Evolutionary conservation across 202 grass and related monocot species (phyloP), one percentile per base, ranked within the genome.

Genomic region (Sporobolus alterniflorus): DNA sequence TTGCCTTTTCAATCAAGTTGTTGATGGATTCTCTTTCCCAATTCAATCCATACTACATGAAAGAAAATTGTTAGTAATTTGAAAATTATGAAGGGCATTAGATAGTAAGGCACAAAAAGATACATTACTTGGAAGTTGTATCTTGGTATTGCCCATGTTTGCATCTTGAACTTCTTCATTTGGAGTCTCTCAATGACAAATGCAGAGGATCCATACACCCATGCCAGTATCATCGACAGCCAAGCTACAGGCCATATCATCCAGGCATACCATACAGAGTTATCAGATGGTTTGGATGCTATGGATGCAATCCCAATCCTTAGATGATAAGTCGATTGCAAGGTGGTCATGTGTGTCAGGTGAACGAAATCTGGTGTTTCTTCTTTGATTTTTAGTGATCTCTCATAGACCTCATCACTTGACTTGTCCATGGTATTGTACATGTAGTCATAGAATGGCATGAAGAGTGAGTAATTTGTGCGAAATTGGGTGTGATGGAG

Each of bases 371-470:
- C 86, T n/a, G 83, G 80, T 81, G 80, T 83, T 87, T 94, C 89
- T 20, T 91, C 89, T 74, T 66, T 84, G 60, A 89, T 76, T 84
- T 89, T 74, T 39, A 91, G 63, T 74, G 89, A 82, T 31, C 62
- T 87, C 48, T 94, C 89, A 24, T 94, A 91, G 29, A 94, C 21
- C 31, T 84, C 83, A 11, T 89, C 77, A 24, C 79, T 84, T 78
- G 89, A 87, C 69, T 82, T 91, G 73, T 91, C 92, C 71, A 82
- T 71, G 22, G 92, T 94, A 49, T 83, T 77, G 44, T 91, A 94
- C 21, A 94, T 74, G 69, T 91, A 91, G 71, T 94, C 92, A 12
- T 94, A 94, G n/a, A 94, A 89, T 40, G 92, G 88, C 92, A 94
- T 89, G 77, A 94, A 94, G 60, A 94, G 3, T 34, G 89, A 89